Percentiles rank a stretch among this genome's conserved stretches.
Evolutionary conservation across 192 early-diverging fungal genomes (phyloP).

Genomic region (Fimicolochytrium jonesii): DNA sequence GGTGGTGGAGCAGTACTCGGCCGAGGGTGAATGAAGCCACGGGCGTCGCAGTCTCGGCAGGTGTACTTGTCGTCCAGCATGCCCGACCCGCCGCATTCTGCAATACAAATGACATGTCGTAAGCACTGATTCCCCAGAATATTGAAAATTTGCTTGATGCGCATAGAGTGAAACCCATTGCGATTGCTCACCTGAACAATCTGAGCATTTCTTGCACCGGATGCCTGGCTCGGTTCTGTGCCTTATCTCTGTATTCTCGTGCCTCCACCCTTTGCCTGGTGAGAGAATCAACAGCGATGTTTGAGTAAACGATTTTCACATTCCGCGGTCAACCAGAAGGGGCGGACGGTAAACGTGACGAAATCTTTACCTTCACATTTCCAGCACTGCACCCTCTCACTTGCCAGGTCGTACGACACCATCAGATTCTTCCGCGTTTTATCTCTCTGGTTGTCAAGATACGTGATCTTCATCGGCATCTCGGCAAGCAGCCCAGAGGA

Average conservation of each 20-base stretch:
- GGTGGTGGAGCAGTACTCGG: too few relatives aligned
- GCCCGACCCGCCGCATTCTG: constrained; percentile 18
- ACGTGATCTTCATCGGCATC: constrained; percentile 11
- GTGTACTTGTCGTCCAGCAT: constrained; percentile 12
- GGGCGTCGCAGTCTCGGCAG: constrained; percentile 8
- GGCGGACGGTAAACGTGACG: too few relatives aligned
- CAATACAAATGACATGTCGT: not conserved
- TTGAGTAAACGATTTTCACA: not conserved
- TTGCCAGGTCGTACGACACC: constrained; percentile 5
- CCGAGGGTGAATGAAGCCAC: constrained; percentile 4
- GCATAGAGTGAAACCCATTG: too few relatives aligned
- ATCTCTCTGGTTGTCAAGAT: not conserved
- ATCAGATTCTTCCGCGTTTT: not conserved
- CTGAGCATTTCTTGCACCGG: constrained; percentile 19
- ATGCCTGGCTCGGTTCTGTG: constrained; percentile 1
- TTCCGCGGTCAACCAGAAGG: too few relatives aligned
- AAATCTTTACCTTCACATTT: constrained; percentile 20
- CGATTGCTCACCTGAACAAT: not conserved
- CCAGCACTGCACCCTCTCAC: not conserved
- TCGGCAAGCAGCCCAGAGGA: not conserved
- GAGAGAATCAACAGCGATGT: not conserved
- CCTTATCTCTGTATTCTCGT: not conserved
- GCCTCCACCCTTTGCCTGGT: constrained; percentile 5
- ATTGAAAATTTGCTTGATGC: too few relatives aligned
- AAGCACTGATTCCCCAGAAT: too few relatives aligned